A percentile compares a stretch with the other conserved stretches of the same genome.
phyloP scores from a whole-genome alignment of 371 early-diverging fungal species.

The Mucor circinelloides region DNA sequence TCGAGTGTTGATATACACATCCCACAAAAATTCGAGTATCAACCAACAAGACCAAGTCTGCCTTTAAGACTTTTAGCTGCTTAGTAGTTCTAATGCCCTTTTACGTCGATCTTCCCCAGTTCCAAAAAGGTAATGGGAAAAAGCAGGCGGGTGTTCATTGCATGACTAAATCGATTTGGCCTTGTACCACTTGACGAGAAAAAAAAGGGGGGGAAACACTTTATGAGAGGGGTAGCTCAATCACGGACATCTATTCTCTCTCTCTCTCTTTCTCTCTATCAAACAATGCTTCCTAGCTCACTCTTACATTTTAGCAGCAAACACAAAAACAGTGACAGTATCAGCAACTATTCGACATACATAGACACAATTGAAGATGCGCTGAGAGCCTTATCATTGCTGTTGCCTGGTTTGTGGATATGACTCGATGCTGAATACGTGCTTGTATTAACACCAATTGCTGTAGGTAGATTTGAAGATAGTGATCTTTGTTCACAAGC shows the following conservation, averaged over 20 bases:
- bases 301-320: slow-evolving; percentile 18
- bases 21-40: neutral
- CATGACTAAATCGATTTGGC: neutral
- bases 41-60: neutral
- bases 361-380: slow-evolving; percentile 26
- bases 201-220: neutral
- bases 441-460: neutral
- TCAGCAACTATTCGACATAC: neutral
- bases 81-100: neutral
- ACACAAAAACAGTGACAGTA: neutral
- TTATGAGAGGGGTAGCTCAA: neutral
- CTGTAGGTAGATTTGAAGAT: slow-evolving; percentile 29
- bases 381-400: slow-evolving; percentile 20
- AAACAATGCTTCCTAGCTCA: slow-evolving; percentile 14
- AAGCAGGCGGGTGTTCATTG: neutral
- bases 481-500: slow-evolving; percentile 26
- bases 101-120: neutral
- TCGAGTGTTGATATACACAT: neutral
- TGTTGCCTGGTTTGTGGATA: slow-evolving; percentile 23
- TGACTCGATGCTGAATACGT: too few relatives aligned
- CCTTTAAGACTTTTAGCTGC: neutral
- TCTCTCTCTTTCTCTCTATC: neutral
- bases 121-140: slow-evolving; percentile 4
- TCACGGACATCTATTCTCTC: neutral
- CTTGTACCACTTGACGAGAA: neutral